Conservation (phyloP, 495 filamentous ascomycete species). For the Podospora sp. region DNA sequence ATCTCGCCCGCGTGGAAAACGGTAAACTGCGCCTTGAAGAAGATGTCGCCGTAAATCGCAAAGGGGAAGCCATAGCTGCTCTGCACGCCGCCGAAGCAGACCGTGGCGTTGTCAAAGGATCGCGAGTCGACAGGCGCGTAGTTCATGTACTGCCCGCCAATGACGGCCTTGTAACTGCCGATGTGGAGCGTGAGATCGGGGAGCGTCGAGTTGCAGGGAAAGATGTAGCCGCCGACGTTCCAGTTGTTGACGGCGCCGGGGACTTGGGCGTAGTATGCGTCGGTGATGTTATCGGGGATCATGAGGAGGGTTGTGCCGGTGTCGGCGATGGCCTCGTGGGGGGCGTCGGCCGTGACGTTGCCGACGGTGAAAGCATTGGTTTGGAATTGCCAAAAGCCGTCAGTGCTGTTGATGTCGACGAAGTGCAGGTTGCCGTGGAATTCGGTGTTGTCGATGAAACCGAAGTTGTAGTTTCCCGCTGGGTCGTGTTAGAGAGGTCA, state of each 20-base stretch:
- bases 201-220: constrained; percentile 40
- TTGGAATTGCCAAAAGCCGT: constrained; percentile 77
- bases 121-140: constrained; percentile 54
- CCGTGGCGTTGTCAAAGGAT: constrained; percentile 40
- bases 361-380: constrained; percentile 60
- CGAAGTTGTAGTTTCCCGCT: constrained; percentile 26
- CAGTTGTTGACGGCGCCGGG: constrained; percentile 51
- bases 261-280: constrained; percentile 69
- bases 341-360: constrained; percentile 15
- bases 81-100: constrained; percentile 72
- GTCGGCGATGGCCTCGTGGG: constrained; percentile 56
- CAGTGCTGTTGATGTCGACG: constrained; percentile 57
- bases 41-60: constrained; percentile 80
- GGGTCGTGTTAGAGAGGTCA: constrained; percentile 1
- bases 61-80: constrained; percentile 62
- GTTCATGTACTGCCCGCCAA: constrained; percentile 65
- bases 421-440: constrained; percentile 66
- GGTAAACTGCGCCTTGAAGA: constrained; percentile 81
- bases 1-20: constrained; percentile 64
- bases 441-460: constrained; percentile 44
- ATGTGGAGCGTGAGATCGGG: constrained; percentile 60
- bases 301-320: constrained; percentile 75
- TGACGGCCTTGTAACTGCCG: constrained; percentile 53
- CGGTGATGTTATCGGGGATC: constrained; percentile 59
- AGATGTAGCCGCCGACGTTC: constrained; percentile 54